Conservation (phyloP, 2,329 filamentous ascomycete genomes). For the Colletotrichum navitas region DNA sequence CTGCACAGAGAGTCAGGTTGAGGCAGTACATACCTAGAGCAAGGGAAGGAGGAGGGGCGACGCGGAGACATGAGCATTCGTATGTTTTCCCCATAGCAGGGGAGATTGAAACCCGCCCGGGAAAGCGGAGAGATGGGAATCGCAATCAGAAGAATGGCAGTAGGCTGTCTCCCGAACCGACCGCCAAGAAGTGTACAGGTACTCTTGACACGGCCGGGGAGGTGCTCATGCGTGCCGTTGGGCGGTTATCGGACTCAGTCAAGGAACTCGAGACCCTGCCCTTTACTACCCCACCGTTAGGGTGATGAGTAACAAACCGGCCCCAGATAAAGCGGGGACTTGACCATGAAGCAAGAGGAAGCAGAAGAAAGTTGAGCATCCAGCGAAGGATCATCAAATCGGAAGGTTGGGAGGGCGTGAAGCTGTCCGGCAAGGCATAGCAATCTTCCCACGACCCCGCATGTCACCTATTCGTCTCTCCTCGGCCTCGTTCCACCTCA, state of each 20-base stretch:
- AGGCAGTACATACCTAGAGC: background rate
- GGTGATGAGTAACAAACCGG: conserved; percentile 20
- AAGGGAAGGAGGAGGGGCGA: background rate
- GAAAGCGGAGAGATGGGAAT: conserved; percentile 13
- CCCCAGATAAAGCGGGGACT: conserved; percentile 1
- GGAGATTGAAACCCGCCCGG: conserved; percentile 26
- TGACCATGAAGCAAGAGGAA: conserved; percentile 2
- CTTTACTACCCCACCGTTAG: conserved; percentile 10
- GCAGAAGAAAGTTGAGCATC: conserved; percentile 1
- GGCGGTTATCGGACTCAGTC: background rate
- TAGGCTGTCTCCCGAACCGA: background rate
- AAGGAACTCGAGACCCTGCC: background rate
- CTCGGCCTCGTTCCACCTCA: background rate
- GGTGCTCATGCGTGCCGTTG: background rate
- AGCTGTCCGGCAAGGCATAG: background rate
- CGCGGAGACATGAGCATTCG: conserved; percentile 1
- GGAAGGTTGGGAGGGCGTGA: background rate
- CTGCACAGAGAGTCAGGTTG: background rate
- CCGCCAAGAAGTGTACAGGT: conserved; percentile 7
- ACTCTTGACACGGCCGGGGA: conserved; percentile 9
- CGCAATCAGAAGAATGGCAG: background rate
- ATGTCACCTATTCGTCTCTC: background rate
- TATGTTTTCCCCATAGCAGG: conserved; percentile 12
- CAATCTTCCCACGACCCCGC: conserved; percentile 8
- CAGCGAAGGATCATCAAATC: background rate